Evolutionary conservation across 257 asterid genomes (phyloP).

Genomic region (Solanum ahanhuiri): DNA sequence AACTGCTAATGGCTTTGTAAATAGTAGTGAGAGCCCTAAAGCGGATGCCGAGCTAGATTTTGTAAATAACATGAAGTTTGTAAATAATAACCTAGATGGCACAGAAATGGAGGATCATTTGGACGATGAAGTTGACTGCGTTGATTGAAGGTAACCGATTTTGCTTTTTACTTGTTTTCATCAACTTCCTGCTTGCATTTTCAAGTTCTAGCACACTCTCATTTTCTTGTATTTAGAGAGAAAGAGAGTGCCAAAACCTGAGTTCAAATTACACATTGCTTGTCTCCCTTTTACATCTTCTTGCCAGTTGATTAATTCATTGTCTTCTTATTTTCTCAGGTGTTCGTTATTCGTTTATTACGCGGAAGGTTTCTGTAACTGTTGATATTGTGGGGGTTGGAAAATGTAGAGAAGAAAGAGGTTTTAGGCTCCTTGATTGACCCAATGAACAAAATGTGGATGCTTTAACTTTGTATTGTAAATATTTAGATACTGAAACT

Average conservation of each 20-base stretch:
- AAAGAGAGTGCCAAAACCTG: not conserved
- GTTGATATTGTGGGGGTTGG: slow-evolving; percentile 9
- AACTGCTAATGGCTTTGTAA: slow-evolving; percentile 35
- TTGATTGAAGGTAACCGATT: slow-evolving; percentile 44
- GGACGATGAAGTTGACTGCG: slow-evolving; percentile 21
- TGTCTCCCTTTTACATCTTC: not conserved
- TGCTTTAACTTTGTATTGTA: slow-evolving; percentile 26
- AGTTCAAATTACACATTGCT: not conserved
- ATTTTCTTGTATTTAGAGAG: not conserved
- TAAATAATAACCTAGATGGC: slow-evolving; percentile 47
- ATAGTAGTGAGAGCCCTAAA: slow-evolving; percentile 38
- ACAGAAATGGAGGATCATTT: slow-evolving; percentile 28
- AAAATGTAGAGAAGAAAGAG: not conserved
- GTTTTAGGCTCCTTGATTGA: not conserved
- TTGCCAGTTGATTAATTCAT: not conserved
- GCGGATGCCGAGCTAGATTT: slow-evolving; percentile 20
- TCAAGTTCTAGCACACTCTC: not conserved
- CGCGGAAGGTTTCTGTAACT: slow-evolving; percentile 8
- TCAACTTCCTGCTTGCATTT: not conserved
- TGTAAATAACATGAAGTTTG: slow-evolving; percentile 58
- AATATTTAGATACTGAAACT: slow-evolving; percentile 16
- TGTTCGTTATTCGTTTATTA: slow-evolving; percentile 34
- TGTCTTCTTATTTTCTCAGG: slow-evolving; percentile 13
- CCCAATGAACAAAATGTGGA: not conserved
- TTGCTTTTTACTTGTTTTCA: not conserved